Evolutionary conservation across 2,329 filamentous ascomycete species (phyloP).

Genomic region (Aureobasidium sp.): DNA sequence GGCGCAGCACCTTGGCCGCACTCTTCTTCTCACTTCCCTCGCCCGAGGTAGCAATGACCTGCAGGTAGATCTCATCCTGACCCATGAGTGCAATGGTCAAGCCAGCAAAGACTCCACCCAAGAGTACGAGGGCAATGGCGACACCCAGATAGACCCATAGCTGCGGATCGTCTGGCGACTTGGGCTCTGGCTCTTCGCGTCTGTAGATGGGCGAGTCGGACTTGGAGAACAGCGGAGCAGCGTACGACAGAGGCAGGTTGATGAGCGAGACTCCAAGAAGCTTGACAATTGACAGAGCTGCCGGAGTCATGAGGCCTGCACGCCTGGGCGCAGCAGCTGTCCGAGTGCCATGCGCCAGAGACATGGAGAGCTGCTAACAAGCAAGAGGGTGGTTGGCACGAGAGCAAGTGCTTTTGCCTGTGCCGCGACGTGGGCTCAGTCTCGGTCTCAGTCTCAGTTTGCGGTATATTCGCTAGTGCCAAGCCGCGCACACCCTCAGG

Average conservation of each 20-base stretch:
- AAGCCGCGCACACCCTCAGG: not conserved
- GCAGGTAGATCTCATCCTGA: constrained; percentile 91
- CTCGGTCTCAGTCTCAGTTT: not conserved
- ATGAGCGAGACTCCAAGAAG: constrained; percentile 18
- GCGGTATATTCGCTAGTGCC: not conserved
- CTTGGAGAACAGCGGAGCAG: constrained; percentile 16
- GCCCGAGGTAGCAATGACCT: constrained; percentile 82
- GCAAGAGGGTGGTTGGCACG: constrained; percentile 3
- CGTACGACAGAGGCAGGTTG: constrained; percentile 17
- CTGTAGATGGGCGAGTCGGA: constrained; percentile 13
- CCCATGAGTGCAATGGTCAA: constrained; percentile 82
- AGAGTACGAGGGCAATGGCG: constrained; percentile 72
- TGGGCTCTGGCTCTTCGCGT: constrained; percentile 20
- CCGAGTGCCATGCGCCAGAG: constrained; percentile 16
- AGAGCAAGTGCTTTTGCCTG: not conserved
- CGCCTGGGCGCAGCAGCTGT: constrained; percentile 6
- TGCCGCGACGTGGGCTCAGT: not conserved
- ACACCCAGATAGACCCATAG: constrained; percentile 76
- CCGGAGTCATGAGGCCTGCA: constrained; percentile 16
- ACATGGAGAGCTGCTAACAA: constrained; percentile 14
- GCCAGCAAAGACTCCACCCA: constrained; percentile 89
- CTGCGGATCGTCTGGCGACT: constrained; percentile 45
- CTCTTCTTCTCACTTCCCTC: constrained; percentile 81
- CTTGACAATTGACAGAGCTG: constrained; percentile 18
- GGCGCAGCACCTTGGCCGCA: constrained; percentile 68